Evolutionary conservation across 208 protist species (phyloP).

Genomic region (Zelonia costaricensis): DNA sequence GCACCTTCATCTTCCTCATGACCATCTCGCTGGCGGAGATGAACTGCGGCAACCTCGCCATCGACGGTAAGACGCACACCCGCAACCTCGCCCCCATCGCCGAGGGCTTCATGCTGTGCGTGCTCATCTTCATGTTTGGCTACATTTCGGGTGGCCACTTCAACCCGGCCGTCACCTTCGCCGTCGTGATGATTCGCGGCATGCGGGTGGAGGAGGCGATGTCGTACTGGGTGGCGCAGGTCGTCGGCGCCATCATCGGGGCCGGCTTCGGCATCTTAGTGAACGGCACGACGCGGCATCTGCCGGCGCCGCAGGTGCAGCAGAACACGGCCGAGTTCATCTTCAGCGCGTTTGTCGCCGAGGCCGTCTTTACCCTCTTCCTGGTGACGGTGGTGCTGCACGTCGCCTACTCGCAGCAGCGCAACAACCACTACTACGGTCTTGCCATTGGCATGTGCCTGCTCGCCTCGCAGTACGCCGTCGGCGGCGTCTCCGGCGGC

Average conservation of each 20-base stretch:
- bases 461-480: conserved; percentile 69
- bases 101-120: conserved; percentile 76
- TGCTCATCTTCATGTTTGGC: conserved; percentile 84
- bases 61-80: conserved; percentile 61
- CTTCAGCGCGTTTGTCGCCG: conserved; percentile 64
- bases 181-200: conserved; percentile 58
- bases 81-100: conserved; percentile 84
- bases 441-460: conserved; percentile 81
- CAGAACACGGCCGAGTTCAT: conserved; percentile 65
- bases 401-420: conserved; percentile 71
- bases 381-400: conserved; percentile 81
- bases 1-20: conserved; percentile 77
- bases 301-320: conserved; percentile 77
- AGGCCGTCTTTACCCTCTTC: conserved; percentile 70
- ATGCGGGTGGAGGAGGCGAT: conserved; percentile 76
- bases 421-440: conserved; percentile 78
- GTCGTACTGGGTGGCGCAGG: conserved; percentile 82
- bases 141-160: conserved; percentile 86
- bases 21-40: conserved; percentile 78
- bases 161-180: conserved; percentile 81
- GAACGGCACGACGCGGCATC: conserved; percentile 59
- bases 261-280: conserved; percentile 54
- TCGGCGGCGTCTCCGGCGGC: conserved; percentile 74
- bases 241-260: conserved; percentile 71
- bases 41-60: conserved; percentile 63